Conservation (phyloP, 345 rosid species). For the Microthlaspi erraticum region DNA sequence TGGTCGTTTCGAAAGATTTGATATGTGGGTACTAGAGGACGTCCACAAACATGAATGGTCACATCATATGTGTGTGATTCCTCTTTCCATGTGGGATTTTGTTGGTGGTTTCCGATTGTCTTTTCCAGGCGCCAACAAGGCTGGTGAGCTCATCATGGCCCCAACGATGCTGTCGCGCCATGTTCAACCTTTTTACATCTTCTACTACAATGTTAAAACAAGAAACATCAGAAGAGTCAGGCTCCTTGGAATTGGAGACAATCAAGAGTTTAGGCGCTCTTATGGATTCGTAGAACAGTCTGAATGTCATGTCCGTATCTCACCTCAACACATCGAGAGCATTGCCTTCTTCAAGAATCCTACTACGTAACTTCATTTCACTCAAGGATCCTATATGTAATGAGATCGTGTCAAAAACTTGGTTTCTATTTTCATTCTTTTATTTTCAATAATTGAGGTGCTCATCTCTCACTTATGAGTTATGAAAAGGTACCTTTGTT, state of each 20-base stretch:
- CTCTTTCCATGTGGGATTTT: not conserved
- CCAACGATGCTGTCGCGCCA: not conserved
- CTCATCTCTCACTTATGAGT: no score
- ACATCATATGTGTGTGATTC: not conserved
- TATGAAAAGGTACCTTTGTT: no score
- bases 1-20: not conserved
- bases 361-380: no score
- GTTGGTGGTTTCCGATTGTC: not conserved
- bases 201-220: constrained; percentile 9
- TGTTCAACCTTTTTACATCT: constrained; percentile 16
- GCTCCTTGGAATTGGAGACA: constrained; percentile 20
- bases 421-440: no score
- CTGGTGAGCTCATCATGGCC: constrained; percentile 19
- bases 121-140: constrained; percentile 24
- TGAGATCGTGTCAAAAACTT: no score
- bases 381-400: no score
- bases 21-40: constrained; percentile 15
- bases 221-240: not conserved
- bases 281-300: not conserved
- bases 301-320: constrained; percentile 2
- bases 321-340: constrained; percentile 5
- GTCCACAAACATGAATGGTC: constrained; percentile 20
- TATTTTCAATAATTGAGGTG: no score
- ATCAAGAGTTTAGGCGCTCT: constrained; percentile 15
- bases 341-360: constrained; percentile 10